These are phyloP conservation scores for Nothophaeocryptopus gaeumannii DNA, from an alignment of 2,329 filamentous ascomycete genomes.

Conservation along the genomic window DNA sequence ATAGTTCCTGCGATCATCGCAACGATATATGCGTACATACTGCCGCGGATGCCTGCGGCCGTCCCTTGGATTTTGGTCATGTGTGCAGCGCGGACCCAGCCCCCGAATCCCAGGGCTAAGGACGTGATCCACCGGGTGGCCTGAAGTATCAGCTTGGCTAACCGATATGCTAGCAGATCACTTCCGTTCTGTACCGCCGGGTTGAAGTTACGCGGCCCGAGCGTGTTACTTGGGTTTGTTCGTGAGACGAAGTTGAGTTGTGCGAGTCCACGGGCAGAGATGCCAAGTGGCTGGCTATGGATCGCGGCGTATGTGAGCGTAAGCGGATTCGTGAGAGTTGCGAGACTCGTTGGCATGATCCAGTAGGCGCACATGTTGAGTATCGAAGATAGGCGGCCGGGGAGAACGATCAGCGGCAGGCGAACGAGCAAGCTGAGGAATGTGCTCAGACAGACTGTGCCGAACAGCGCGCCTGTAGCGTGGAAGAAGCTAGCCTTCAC, in stretches of 20 bases:
- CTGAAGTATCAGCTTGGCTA: slow-evolving; percentile 87
- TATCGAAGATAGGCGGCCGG: slow-evolving; percentile 67
- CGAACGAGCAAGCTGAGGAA: slow-evolving; percentile 76
- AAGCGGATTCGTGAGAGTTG: slow-evolving; percentile 83
- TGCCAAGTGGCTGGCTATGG: slow-evolving; percentile 77
- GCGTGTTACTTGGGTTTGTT: slow-evolving; percentile 68
- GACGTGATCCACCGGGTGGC: slow-evolving; percentile 90
- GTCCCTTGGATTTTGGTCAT: slow-evolving; percentile 63
- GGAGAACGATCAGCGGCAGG: slow-evolving; percentile 79
- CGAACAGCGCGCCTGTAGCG: slow-evolving; percentile 81
- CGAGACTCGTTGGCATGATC: slow-evolving; percentile 79
- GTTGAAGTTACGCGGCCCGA: slow-evolving; percentile 37
- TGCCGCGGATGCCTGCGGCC: slow-evolving; percentile 60
- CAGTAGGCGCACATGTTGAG: slow-evolving; percentile 71
- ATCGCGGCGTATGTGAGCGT: slow-evolving; percentile 92
- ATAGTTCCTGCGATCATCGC: slow-evolving; percentile 90
- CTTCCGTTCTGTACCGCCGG: slow-evolving; percentile 31
- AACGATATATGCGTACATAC: slow-evolving; percentile 90
- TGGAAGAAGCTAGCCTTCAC: slow-evolving; percentile 80
- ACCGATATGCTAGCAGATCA: slow-evolving; percentile 65
- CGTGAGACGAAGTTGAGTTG: slow-evolving; percentile 78
- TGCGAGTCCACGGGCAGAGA: slow-evolving; percentile 74
- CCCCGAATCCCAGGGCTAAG: slow-evolving; percentile 82
- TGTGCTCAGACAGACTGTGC: slow-evolving; percentile 85
- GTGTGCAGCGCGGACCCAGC: slow-evolving; percentile 92